Conservation (phyloP, 75 land plant species). For the Cupressus sempervirens region DNA sequence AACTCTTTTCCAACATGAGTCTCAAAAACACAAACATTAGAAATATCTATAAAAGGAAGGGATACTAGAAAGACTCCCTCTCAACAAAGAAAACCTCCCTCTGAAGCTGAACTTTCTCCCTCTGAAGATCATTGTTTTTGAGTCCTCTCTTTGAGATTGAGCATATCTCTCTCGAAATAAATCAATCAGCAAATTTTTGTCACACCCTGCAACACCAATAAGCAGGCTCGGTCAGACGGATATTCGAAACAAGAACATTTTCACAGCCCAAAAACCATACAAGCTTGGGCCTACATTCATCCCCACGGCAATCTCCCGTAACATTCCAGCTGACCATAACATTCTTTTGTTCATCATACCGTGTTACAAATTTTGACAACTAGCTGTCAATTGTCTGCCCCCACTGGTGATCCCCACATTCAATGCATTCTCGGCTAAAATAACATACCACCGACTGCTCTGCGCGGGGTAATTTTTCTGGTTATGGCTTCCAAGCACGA, state of each 20-base stretch:
- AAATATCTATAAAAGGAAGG: no score
- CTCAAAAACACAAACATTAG: no score
- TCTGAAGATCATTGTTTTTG: no score
- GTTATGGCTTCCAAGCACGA: conserved; percentile 54
- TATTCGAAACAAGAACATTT: conserved; percentile 52
- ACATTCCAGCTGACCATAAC: conserved; percentile 98
- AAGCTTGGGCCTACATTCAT: conserved; percentile 89
- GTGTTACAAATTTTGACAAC: conserved; percentile 55
- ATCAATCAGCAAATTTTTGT: no score
- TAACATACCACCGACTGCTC: conserved; percentile 61
- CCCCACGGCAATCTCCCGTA: conserved; percentile 75
- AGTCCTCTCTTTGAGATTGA: no score
- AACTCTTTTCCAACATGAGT: no score
- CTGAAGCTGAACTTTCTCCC: no score
- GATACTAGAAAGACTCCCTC: no score
- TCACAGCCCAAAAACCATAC: conserved; percentile 65
- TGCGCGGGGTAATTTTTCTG: conserved; percentile 56
- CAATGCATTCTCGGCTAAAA: conserved; percentile 65
- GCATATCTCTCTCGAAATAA: no score
- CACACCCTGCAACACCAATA: no score
- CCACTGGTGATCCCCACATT: conserved; percentile 81
- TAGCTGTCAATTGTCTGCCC: conserved; percentile 74
- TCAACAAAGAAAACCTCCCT: no score
- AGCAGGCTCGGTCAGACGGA: conserved; percentile 57
- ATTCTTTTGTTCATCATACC: conserved; percentile 59